These are phyloP conservation scores for Terfezia boudieri DNA, from an alignment of 495 filamentous ascomycete genomes.

Conservation along the genomic window DNA sequence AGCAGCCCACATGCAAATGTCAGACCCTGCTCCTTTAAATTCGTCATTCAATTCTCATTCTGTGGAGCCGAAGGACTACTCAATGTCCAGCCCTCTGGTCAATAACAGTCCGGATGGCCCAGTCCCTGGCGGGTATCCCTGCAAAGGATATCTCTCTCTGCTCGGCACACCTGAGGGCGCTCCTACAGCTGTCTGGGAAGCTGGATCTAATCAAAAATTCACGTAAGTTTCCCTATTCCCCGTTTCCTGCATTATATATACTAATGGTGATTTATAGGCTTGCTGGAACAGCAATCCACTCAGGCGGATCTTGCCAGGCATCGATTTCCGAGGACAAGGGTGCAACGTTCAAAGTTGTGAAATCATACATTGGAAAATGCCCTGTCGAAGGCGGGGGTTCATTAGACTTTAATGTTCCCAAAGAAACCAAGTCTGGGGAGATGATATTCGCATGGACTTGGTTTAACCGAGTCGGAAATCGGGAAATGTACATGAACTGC, in stretches of 20 bases:
- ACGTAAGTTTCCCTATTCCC: constrained; percentile 8
- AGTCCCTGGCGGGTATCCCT: constrained; percentile 25
- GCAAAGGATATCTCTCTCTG: constrained; percentile 39
- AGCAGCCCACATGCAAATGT: too few species aligned
- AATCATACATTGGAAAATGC: constrained; percentile 41
- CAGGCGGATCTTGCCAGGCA: constrained; percentile 43
- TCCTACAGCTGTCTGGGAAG: constrained; percentile 25
- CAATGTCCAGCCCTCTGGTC: too few species aligned
- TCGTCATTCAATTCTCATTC: too few species aligned
- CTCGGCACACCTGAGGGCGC: constrained; percentile 25
- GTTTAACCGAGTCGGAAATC: constrained; percentile 33
- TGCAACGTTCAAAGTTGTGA: constrained; percentile 38
- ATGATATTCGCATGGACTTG: constrained; percentile 35
- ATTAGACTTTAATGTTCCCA: constrained; percentile 42
- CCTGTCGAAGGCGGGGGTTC: constrained; percentile 22
- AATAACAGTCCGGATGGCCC: too few species aligned
- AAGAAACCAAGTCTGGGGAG: constrained; percentile 32
- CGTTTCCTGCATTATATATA: background rate
- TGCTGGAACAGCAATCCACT: constrained; percentile 32
- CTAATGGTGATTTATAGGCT: constrained; percentile 12
- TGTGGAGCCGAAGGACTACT: too few species aligned
- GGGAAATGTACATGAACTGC: constrained; percentile 48
- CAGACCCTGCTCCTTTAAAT: too few species aligned
- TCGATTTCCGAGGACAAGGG: constrained; percentile 41
- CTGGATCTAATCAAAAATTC: constrained; percentile 35